Evolutionary conservation across 2,329 filamentous ascomycete species (phyloP).

Genomic region (Arthroderma sp.): DNA sequence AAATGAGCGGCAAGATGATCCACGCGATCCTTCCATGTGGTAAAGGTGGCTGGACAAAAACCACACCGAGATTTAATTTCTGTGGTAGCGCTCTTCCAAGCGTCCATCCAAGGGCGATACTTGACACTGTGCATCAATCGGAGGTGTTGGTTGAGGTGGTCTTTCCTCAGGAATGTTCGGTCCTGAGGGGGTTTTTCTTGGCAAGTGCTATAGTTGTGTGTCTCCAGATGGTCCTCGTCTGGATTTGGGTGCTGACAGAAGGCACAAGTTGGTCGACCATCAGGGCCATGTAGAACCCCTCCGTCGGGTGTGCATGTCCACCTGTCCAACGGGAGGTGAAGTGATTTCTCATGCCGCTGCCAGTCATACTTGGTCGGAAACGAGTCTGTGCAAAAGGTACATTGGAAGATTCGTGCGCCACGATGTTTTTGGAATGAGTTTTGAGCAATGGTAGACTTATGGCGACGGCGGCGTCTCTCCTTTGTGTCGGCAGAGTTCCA

Average conservation of each 20-base stretch:
- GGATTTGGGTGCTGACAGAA: slow-evolving; percentile 46
- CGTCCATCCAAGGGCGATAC: slow-evolving; percentile 42
- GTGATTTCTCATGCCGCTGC: slow-evolving; percentile 46
- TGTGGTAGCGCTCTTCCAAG: slow-evolving; percentile 44
- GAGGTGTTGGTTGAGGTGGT: slow-evolving; percentile 49
- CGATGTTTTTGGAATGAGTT: slow-evolving; percentile 29
- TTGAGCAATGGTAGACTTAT: slow-evolving; percentile 33
- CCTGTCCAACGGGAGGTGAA: slow-evolving; percentile 44
- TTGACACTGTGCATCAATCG: slow-evolving; percentile 47
- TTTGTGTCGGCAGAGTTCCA: slow-evolving; percentile 45
- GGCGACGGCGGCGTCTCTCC: slow-evolving; percentile 44
- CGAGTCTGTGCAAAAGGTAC: slow-evolving; percentile 45
- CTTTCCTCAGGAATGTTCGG: slow-evolving; percentile 50
- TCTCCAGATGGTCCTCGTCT: slow-evolving; percentile 42
- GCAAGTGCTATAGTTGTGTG: slow-evolving; percentile 46
- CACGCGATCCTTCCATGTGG: slow-evolving; percentile 33
- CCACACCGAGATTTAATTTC: slow-evolving; percentile 39
- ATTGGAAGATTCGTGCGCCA: slow-evolving; percentile 40
- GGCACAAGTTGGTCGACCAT: slow-evolving; percentile 42
- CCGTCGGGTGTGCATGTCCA: slow-evolving; percentile 50
- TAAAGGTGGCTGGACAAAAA: slow-evolving; percentile 28
- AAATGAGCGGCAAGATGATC: slow-evolving; percentile 30
- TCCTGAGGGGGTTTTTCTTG: slow-evolving; percentile 48
- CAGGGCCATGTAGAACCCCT: slow-evolving; percentile 35
- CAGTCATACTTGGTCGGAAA: slow-evolving; percentile 47